These are phyloP conservation scores for Amanita thiersii DNA, from an alignment of 768 basidiomycete genomes.

Conservation along the genomic window DNA sequence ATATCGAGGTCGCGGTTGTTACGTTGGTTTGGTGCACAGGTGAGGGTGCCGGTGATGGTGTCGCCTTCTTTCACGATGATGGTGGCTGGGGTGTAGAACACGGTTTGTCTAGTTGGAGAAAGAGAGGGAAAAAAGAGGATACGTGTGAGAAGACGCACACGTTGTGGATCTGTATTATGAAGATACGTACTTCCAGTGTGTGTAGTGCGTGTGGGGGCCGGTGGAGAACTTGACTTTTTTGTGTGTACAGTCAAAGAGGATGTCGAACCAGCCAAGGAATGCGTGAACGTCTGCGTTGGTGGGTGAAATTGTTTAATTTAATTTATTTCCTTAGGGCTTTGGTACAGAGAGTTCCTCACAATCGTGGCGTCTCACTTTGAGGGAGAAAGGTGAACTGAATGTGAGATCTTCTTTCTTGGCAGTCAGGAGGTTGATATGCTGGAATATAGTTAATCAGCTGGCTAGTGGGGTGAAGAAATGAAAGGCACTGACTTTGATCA, in stretches of 20 bases:
- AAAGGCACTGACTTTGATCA: slow-evolving; percentile 60
- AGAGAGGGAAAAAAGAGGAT: not conserved
- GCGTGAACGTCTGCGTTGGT: slow-evolving; percentile 75
- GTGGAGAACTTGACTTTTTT: slow-evolving; percentile 95
- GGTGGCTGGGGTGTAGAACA: slow-evolving; percentile 90
- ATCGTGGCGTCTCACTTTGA: slow-evolving; percentile 82
- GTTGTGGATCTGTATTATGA: not conserved
- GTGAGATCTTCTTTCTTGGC: slow-evolving; percentile 93
- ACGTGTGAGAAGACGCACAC: not conserved
- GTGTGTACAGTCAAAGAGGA: slow-evolving; percentile 91
- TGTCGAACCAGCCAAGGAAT: slow-evolving; percentile 99
- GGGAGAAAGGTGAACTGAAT: slow-evolving; percentile 73
- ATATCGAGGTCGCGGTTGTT: slow-evolving; percentile 98
- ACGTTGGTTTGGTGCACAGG: slow-evolving; percentile 81
- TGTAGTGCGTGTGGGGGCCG: slow-evolving; percentile 94
- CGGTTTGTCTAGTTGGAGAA: slow-evolving; percentile 67
- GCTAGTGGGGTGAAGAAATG: not conserved
- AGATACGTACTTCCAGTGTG: slow-evolving; percentile 84
- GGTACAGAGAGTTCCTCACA: slow-evolving; percentile 55
- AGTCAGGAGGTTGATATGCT: slow-evolving; percentile 87
- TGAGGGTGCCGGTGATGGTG: slow-evolving; percentile 59
- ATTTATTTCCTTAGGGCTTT: slow-evolving; percentile 1
- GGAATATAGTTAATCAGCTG: slow-evolving; percentile 5
- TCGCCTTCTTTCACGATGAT: slow-evolving; percentile 65
- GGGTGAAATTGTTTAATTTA: too few relatives aligned